phyloP scores from a whole-genome alignment of 768 basidiomycete genomes.

The Asterophora parasitica region DNA sequence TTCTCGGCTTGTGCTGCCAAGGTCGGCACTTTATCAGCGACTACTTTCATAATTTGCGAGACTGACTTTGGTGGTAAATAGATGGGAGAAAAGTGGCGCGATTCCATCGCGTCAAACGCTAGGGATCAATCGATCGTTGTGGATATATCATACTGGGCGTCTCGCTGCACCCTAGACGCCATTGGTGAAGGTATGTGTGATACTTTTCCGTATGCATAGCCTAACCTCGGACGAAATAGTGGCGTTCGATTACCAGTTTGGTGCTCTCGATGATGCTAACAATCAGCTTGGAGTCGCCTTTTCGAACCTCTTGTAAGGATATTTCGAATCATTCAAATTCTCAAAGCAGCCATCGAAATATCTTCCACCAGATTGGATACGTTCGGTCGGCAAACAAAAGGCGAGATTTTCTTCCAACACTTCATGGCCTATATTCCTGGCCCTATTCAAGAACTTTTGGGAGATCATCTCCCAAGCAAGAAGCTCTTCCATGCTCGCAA shows the following conservation, averaged over 20 bases:
- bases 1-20: slow-evolving; percentile 35
- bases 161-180: slow-evolving; percentile 45
- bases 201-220: not conserved
- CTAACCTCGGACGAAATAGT: slow-evolving; percentile 20
- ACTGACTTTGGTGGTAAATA: slow-evolving; percentile 11
- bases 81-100: slow-evolving; percentile 37
- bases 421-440: slow-evolving; percentile 26
- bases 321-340: slow-evolving; percentile 2
- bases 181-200: slow-evolving; percentile 39
- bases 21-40: slow-evolving; percentile 16
- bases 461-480: slow-evolving; percentile 24
- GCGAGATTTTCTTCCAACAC: slow-evolving; percentile 28
- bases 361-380: slow-evolving; percentile 22
- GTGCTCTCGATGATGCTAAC: slow-evolving; percentile 30
- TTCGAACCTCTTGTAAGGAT: slow-evolving; percentile 30
- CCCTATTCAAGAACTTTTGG: slow-evolving; percentile 29
- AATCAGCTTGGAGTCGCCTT: slow-evolving; percentile 34
- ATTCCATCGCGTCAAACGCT: slow-evolving; percentile 25
- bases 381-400: slow-evolving; percentile 25
- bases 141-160: slow-evolving; percentile 33
- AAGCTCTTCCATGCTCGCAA: slow-evolving; percentile 27
- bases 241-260: slow-evolving; percentile 48
- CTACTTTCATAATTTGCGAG: slow-evolving; percentile 6
- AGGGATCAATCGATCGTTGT: slow-evolving; percentile 26
- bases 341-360: not conserved